These are phyloP conservation scores for Colletotrichum cuscutae DNA, from an alignment of 2,329 filamentous ascomycete genomes.

Conservation along the genomic window DNA sequence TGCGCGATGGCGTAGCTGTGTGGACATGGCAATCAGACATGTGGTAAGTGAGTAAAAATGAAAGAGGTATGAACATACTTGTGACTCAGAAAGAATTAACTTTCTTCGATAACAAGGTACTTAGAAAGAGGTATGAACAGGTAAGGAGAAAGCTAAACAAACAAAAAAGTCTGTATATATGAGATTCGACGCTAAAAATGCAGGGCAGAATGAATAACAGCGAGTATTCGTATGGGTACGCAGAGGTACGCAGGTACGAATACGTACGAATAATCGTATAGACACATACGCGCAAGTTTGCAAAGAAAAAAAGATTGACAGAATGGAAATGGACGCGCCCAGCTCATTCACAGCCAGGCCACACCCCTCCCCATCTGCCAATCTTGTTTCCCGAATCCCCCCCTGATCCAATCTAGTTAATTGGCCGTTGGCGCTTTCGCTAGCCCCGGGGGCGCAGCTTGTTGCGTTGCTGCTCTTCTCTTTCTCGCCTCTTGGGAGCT, in stretches of 20 bases:
- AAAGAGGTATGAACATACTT: not conserved
- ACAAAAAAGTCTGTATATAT: too few relatives aligned
- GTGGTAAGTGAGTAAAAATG: not conserved
- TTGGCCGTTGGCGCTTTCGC: constrained; percentile 20
- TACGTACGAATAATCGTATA: not conserved
- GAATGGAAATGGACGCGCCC: not conserved
- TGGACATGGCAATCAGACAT: not conserved
- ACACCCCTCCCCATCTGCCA: constrained; percentile 5
- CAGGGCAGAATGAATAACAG: not conserved
- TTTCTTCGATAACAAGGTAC: too few relatives aligned
- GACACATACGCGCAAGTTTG: not conserved
- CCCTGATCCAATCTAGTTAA: constrained; percentile 24
- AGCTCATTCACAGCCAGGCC: not conserved
- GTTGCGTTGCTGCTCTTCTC: not conserved
- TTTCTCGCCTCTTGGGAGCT: not conserved
- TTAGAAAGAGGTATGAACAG: not conserved
- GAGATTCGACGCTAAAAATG: not conserved
- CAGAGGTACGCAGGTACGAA: too few relatives aligned
- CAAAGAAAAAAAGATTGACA: not conserved
- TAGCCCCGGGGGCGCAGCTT: constrained; percentile 25
- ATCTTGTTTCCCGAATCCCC: constrained; percentile 7
- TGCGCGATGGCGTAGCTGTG: not conserved
- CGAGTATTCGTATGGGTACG: too few relatives aligned
- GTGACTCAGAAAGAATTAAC: too few relatives aligned
- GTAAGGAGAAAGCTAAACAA: too few relatives aligned